phyloP scores from a whole-genome alignment of 257 asterid genomes.

The Solanum clarkiae region DNA sequence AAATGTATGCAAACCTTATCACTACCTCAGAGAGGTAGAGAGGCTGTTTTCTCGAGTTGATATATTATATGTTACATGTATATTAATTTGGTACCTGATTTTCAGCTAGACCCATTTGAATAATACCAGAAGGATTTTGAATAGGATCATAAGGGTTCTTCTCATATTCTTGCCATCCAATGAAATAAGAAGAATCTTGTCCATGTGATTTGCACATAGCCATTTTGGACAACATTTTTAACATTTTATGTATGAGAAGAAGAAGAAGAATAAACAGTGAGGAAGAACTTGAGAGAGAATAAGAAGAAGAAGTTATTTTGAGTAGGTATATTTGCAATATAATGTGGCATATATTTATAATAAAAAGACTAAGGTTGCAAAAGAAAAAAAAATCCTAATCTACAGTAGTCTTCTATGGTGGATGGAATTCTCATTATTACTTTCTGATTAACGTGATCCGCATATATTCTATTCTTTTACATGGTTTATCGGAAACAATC shows the following conservation, averaged over 20 bases:
- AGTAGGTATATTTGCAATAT: not conserved
- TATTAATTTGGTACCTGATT: constrained; percentile 17
- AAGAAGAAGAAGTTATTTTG: not conserved
- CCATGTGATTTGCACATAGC: constrained; percentile 25
- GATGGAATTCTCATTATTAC: constrained; percentile 10
- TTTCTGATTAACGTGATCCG: not conserved
- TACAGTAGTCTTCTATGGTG: not conserved
- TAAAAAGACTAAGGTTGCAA: not conserved
- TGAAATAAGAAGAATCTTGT: constrained; percentile 25
- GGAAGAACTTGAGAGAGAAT: not conserved
- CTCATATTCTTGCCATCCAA: constrained; percentile 23
- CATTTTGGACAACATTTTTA: constrained; percentile 21
- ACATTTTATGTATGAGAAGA: not conserved
- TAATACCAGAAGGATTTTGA: constrained; percentile 26
- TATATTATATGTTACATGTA: not conserved
- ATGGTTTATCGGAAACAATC: not conserved
- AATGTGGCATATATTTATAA: constrained; percentile 4
- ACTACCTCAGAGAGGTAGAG: too few species aligned
- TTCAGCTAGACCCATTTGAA: constrained; percentile 31
- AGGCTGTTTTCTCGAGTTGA: too few species aligned
- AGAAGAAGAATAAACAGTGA: not conserved
- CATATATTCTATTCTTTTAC: accelerated
- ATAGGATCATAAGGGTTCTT: constrained; percentile 16
- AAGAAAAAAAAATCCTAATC: not conserved
- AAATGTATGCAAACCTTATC: too few species aligned